Conservation (phyloP, 441 rosid species). For the Aleurites moluccanus region DNA sequence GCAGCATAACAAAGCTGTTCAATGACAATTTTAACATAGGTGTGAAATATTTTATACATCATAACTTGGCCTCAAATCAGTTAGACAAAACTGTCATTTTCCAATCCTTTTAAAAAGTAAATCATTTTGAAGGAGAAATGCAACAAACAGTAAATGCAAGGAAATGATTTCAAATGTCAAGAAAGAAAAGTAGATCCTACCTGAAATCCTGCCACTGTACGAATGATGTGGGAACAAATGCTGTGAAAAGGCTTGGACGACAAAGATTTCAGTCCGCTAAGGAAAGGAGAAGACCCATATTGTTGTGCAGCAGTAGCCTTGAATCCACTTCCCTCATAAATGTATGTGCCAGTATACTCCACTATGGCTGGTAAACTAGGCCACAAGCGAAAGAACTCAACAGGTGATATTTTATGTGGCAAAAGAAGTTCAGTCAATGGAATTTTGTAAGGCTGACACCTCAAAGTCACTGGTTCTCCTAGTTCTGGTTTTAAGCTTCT, state of each 20-base stretch:
- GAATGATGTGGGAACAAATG: slow-evolving; percentile 92
- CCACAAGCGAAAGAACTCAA: slow-evolving; percentile 98
- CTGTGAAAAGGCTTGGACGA: slow-evolving; percentile 92
- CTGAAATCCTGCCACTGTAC: slow-evolving; percentile 98
- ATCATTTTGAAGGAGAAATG: not conserved
- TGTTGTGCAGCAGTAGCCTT: slow-evolving; percentile 99
- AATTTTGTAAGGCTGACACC: slow-evolving; percentile 97
- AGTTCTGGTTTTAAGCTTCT: slow-evolving; percentile 86
- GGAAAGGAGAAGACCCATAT: slow-evolving; percentile 94
- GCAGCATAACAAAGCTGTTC: slow-evolving; percentile 94
- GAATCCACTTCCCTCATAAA: slow-evolving; percentile 97
- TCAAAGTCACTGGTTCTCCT: slow-evolving; percentile 92
- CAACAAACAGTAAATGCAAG: not conserved
- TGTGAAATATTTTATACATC: not conserved
- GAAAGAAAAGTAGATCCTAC: slow-evolving; percentile 36
- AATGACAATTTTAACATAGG: slow-evolving; percentile 17
- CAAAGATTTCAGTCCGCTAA: slow-evolving; percentile 88
- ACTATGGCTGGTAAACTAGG: slow-evolving; percentile 96
- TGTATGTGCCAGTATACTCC: slow-evolving; percentile 84
- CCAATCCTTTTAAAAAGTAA: not conserved
- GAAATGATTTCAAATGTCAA: not conserved
- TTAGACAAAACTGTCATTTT: not conserved
- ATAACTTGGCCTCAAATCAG: not conserved
- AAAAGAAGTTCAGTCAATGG: slow-evolving; percentile 94
- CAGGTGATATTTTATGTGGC: slow-evolving; percentile 96